Base-by-base conservation (phyloP, 169 alveolate species). In the Cardiosporidium cionae region DNA sequence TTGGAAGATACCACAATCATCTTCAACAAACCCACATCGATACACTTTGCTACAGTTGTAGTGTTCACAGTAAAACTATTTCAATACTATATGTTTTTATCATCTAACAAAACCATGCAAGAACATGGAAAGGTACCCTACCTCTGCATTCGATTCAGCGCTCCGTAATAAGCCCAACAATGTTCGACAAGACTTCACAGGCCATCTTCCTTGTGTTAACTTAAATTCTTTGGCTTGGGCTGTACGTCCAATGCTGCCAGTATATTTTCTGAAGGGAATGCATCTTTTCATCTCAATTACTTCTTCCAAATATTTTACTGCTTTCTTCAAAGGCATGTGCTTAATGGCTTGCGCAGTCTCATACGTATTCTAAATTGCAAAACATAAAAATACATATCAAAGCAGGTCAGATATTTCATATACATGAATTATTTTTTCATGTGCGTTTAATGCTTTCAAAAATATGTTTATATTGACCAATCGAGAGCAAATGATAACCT, bases 131-230 rank as follows among this genome's bases (percentile, higher is more conserved):
- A n/a, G n/a, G n/a, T n/a, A 62, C 66, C 84, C 23, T 78, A 89
- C 94, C 91, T 94, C 98, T 34, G 99, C 98, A 85, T 95, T 97
- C 32, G 98, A 86, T 79, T 92, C 96, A 31, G 94, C 93, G 82
- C 96, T 96, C 65, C 87, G 87, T 66, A 97, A 89, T 36, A 97
- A 91, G 78, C 90, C 93, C 73, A 93, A 78, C 27, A 97, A 76
- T 81, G 93, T 78, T 83, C 89, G 91, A 81, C 98, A 94, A 16
- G 97, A 91, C 87, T 97, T 97, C 72, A 91, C 98, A 9, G 99
- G 99, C 97, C 97, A 97, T 78, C 99, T 88, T 29, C 99, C 99
- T 86, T 94, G 96, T 28, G 97, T 92, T 76, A 81, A 87, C 74
- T 93, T 93, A 85, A 88, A 95, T 79, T 83, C 94, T 84, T 93